These are phyloP conservation scores for Emydomyces testavorans DNA, from an alignment of 2,329 filamentous ascomycete species.

Conservation along the genomic window DNA sequence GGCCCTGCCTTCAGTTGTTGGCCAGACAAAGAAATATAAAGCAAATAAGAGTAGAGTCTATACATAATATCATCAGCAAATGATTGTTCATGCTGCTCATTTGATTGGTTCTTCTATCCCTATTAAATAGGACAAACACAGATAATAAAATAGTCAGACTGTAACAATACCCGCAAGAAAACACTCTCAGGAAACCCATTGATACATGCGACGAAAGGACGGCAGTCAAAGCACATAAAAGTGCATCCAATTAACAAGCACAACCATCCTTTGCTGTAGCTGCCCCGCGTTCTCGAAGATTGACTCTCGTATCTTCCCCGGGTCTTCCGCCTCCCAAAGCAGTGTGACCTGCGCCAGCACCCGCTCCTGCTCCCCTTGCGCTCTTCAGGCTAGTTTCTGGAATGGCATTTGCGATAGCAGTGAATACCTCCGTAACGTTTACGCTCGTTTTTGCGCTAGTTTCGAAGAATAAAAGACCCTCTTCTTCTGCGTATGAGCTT, in stretches of 20 bases:
- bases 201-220: constrained; percentile 10
- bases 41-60: no score
- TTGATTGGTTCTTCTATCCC: constrained; percentile 8
- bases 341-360: constrained; percentile 44
- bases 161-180: neutral
- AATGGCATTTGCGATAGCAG: constrained; percentile 94
- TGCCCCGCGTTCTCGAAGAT: constrained; percentile 62
- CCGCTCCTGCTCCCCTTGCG: constrained; percentile 52
- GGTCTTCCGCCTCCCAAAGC: constrained; percentile 43
- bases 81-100: neutral
- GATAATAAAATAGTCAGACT: neutral
- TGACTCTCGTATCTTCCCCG: constrained; percentile 56
- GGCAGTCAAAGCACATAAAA: neutral
- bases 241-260: constrained; percentile 52
- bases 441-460: constrained; percentile 93
- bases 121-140: neutral
- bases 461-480: constrained; percentile 90
- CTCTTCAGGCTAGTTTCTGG: constrained; percentile 94
- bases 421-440: constrained; percentile 93
- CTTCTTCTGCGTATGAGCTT: constrained; percentile 86
- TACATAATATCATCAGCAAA: neutral
- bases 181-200: neutral
- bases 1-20: no score
- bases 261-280: constrained; percentile 79
- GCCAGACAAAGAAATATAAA: no score